Evolutionary conservation across 805 yeast species (phyloP).

Genomic region (Yamadazyma tumulicola): DNA sequence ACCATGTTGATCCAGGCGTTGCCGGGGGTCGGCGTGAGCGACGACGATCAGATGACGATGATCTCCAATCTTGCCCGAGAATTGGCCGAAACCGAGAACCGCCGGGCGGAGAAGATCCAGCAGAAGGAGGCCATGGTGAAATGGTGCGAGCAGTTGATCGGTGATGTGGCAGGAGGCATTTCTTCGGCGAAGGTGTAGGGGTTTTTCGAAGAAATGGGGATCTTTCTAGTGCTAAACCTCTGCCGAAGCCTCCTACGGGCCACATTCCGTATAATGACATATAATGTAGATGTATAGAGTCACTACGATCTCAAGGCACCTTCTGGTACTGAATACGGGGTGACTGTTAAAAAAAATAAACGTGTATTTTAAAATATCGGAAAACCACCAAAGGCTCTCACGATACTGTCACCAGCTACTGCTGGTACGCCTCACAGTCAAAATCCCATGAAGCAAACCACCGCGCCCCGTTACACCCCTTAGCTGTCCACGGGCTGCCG

Average conservation of each 20-base stretch:
- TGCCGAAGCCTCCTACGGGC: no score
- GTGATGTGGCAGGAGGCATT: conserved; percentile 55
- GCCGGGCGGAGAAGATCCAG: conserved; percentile 52
- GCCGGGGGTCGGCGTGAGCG: conserved; percentile 90
- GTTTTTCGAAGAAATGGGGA: no score
- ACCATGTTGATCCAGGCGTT: conserved; percentile 79
- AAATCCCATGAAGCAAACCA: conserved; percentile 43
- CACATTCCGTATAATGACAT: neutral
- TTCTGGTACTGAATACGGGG: neutral
- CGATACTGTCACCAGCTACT: no score
- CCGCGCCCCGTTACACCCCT: conserved; percentile 33
- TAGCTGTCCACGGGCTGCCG: conserved; percentile 45
- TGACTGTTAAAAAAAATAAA: no score
- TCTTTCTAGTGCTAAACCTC: no score
- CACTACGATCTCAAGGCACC: no score
- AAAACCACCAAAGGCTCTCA: no score
- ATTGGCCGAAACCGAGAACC: conserved; percentile 55
- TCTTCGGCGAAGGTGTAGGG: conserved; percentile 30
- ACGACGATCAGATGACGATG: conserved; percentile 63
- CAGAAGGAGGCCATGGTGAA: conserved; percentile 61
- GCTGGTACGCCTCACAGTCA: conserved; percentile 31
- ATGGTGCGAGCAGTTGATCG: conserved; percentile 64
- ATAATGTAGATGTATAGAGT: neutral
- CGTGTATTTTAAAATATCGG: no score
- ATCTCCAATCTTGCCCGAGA: conserved; percentile 63